Evolutionary conservation across 495 filamentous ascomycete species (phyloP).

Genomic region (Xylaria palmicola): DNA sequence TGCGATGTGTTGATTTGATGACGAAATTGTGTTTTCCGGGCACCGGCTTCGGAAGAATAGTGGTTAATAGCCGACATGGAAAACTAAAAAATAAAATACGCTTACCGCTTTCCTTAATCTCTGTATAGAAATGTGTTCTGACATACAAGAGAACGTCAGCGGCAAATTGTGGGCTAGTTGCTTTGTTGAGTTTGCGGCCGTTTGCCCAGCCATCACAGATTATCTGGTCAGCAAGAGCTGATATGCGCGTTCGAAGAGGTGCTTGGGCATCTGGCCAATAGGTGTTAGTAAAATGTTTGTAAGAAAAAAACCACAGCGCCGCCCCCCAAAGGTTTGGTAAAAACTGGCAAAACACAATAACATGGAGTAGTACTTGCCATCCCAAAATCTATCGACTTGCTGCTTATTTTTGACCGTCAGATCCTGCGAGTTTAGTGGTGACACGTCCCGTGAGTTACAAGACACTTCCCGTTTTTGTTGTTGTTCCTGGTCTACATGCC

Average conservation of each 20-base stretch:
- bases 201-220: constrained; percentile 59
- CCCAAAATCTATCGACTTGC: constrained; percentile 62
- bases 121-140: constrained; percentile 59
- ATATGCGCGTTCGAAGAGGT: constrained; percentile 59
- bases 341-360: background rate
- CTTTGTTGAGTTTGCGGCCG: constrained; percentile 55
- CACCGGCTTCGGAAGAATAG: background rate
- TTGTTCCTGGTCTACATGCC: constrained; percentile 56
- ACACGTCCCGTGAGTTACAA: constrained; percentile 10
- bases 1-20: background rate
- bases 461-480: constrained; percentile 42
- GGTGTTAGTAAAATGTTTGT: background rate
- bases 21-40: background rate
- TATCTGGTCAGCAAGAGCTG: constrained; percentile 61
- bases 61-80: background rate
- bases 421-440: constrained; percentile 24
- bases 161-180: constrained; percentile 63
- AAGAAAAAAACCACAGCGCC: too few relatives aligned
- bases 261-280: constrained; percentile 49
- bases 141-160: constrained; percentile 63
- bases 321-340: too few relatives aligned
- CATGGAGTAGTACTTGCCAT: constrained; percentile 25
- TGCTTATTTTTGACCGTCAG: constrained; percentile 52
- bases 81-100: background rate
- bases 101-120: constrained; percentile 39